phyloP scores from a whole-genome alignment of 2,329 filamentous ascomycete species.

The Cladophialophora psammophila region DNA sequence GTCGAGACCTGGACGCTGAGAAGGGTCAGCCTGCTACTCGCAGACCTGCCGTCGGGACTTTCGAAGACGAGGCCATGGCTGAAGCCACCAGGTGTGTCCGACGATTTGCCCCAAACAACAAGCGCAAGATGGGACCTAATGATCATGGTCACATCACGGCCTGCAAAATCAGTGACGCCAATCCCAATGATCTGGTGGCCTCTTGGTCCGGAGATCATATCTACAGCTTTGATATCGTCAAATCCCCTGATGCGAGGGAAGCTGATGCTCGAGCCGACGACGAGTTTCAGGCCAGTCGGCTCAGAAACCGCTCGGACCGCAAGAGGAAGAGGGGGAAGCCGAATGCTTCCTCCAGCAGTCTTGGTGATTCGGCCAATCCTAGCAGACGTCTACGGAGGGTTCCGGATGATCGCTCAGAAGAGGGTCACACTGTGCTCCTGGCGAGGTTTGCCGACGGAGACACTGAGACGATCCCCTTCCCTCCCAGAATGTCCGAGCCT shows the following conservation, averaged over 20 bases:
- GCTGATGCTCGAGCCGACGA: conserved; percentile 42
- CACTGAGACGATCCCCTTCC: conserved; percentile 63
- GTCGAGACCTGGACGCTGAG: conserved; percentile 64
- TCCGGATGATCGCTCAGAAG: conserved; percentile 49
- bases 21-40: conserved; percentile 54
- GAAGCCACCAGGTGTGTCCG: conserved; percentile 70
- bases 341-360: conserved; percentile 50
- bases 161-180: conserved; percentile 73
- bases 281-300: conserved; percentile 44
- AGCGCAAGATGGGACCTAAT: conserved; percentile 58
- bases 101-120: conserved; percentile 70
- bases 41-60: conserved; percentile 52
- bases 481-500: conserved; percentile 4
- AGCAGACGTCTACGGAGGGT: conserved; percentile 59
- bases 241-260: conserved; percentile 63
- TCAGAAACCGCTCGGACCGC: conserved; percentile 50
- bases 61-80: conserved; percentile 63
- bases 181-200: conserved; percentile 71
- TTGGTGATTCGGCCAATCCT: conserved; percentile 51
- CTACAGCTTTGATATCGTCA: conserved; percentile 70
- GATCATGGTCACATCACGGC: conserved; percentile 72
- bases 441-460: conserved; percentile 68
- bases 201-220: conserved; percentile 74
- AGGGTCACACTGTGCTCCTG: conserved; percentile 59
- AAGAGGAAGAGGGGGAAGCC: conserved; percentile 66